Evolutionary conservation across 768 basidiomycete genomes (phyloP).

Genomic region (Clathrus columnatus): DNA sequence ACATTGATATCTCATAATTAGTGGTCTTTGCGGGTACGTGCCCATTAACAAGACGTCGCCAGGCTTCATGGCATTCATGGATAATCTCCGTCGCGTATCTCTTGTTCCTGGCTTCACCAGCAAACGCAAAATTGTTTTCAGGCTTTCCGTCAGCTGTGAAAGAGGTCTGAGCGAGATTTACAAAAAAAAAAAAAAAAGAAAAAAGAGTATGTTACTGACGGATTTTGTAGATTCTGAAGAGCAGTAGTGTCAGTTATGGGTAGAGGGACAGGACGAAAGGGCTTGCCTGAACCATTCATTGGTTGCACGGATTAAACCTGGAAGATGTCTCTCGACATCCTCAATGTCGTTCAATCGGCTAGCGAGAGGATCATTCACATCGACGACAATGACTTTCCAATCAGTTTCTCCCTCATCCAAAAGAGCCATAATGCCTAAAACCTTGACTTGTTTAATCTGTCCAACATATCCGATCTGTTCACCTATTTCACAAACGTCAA

Average conservation of each 20-base stretch:
- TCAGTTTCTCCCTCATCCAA: conserved; percentile 99
- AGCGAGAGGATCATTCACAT: conserved; percentile 91
- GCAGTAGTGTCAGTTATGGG: conserved; percentile 9
- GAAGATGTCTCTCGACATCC: conserved; percentile 96
- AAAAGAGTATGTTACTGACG: conserved; percentile 20
- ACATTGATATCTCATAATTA: conserved; percentile 80
- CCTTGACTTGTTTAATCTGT: conserved; percentile 99
- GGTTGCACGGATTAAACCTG: conserved; percentile 91
- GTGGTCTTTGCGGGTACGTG: conserved; percentile 67
- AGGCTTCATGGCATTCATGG: conserved; percentile 97
- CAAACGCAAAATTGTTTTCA: conserved; percentile 98
- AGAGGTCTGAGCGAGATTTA: background rate
- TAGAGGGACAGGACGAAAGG: conserved; percentile 19
- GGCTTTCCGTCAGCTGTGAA: conserved; percentile 72
- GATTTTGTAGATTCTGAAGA: conserved; percentile 82
- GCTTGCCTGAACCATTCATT: conserved; percentile 96
- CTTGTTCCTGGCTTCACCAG: conserved; percentile 99
- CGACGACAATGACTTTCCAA: conserved; percentile 99
- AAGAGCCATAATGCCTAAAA: conserved; percentile 99
- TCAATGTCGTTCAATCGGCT: conserved; percentile 97
- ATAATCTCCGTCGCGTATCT: conserved; percentile 99
- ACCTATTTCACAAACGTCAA: conserved; percentile 99
- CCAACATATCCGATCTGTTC: conserved; percentile 96
- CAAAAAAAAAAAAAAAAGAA: background rate
- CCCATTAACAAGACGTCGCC: conserved; percentile 86